phyloP scores from a whole-genome alignment of 176 grass and related monocot genomes.

The Alopecurus myosuroides region DNA sequence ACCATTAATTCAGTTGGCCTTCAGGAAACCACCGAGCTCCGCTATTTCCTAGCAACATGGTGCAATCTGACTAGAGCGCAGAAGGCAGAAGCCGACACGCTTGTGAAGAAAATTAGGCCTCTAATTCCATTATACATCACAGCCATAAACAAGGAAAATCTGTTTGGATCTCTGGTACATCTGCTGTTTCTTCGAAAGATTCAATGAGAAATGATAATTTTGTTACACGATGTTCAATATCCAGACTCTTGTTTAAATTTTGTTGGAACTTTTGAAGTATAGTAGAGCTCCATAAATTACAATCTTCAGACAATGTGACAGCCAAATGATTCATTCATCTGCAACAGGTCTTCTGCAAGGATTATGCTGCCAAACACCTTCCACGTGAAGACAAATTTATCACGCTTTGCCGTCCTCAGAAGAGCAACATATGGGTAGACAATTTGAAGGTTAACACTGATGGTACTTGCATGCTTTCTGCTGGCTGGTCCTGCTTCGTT shows the following conservation, averaged over 20 bases:
- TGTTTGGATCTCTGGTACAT: slow-evolving; percentile 18
- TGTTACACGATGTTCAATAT: neutral
- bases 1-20: too few species aligned
- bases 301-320: neutral
- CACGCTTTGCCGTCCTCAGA: neutral
- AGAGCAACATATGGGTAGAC: slow-evolving; percentile 3
- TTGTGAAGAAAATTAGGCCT: slow-evolving; percentile 18
- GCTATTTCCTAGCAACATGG: neutral
- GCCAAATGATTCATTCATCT: neutral
- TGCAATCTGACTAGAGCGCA: slow-evolving; percentile 16
- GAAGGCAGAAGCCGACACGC: neutral
- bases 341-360: slow-evolving; percentile 4
- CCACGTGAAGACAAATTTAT: neutral
- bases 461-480: neutral
- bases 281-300: neutral
- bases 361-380: slow-evolving; percentile 13
- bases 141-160: neutral
- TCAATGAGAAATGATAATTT: neutral
- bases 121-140: slow-evolving; percentile 24
- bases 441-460: neutral
- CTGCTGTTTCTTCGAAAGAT: neutral
- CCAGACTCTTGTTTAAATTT: neutral
- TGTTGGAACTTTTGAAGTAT: neutral
- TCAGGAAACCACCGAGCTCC: too few species aligned
- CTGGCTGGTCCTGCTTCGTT: neutral